Base-by-base conservation (phyloP, 371 early-diverging fungal species). In the Mucor plumbeus region DNA sequence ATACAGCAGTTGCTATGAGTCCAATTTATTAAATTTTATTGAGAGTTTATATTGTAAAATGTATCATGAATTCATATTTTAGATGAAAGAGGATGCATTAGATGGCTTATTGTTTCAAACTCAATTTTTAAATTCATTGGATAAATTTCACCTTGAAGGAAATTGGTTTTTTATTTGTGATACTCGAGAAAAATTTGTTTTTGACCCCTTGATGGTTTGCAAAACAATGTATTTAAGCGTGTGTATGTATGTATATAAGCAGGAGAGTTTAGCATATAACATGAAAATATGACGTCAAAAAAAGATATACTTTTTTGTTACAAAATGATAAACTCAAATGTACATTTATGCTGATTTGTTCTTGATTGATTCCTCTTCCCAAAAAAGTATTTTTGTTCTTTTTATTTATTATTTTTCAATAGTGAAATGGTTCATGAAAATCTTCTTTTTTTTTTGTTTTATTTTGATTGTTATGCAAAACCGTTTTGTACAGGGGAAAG, bases 21-120 rank as follows among this genome's bases (percentile, higher is more conserved):
- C 9, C n/a, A 6, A 56, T 26, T 13, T 4, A 31, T 53, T 31
- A 53, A 14, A 31, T 53, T 13, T 21, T 53, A 26, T 6, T 11
- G 26, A 5, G 4, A 13, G 9, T 53, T 21, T 56, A 7, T 35
- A 14, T 56, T 56, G 33, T 35, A 17, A 35, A n/a, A 31, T 56
- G 56, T 56, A 4, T 4, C 21, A 5, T 7, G 54, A 9, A 53
- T 53, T 11, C 33, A 31, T 53, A 31, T 53, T 53, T 53, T 21
- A 53, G 44, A 44, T n/a, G 17, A n/a, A 44, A 44, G n/a, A 44
- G 17, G 56, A 65, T 70, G 70, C 65, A 65, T 70, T 61, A 67
- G 65, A 70, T 65, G 70, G 70, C 70, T 70, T 70, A 57, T 70
- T 61, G 61, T 65, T 70, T 70, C 40, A 70, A 65, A 58, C 70